These are phyloP conservation scores for cucumber (Cucumis sativus) DNA, from an alignment of 306 rosid species.

Conservation along the genomic window Cucumber_9930_V3 NC_026661.2:17251501-17252000, in stretches of 20 bases:
- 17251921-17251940: conserved; percentile 81
- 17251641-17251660: conserved; percentile 69
- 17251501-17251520: conserved; percentile 63
- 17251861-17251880: conserved; percentile 42
- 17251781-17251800: conserved; percentile 81
- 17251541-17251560: conserved; percentile 81
- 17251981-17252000: conserved; percentile 63
- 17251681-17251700: conserved; percentile 82
- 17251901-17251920: conserved; percentile 81
- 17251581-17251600: conserved; percentile 80
- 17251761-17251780: conserved; percentile 70
- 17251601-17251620: conserved; percentile 82
- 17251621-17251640: conserved; percentile 78
- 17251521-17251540: conserved; percentile 83
- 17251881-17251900: conserved; percentile 67
- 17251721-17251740: conserved; percentile 54
- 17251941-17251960: conserved; percentile 68
- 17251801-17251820: conserved; percentile 56
- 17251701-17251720: conserved; percentile 74
- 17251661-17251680: conserved; percentile 94
- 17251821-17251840: conserved; percentile 53
- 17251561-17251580: conserved; percentile 83
- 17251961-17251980: conserved; percentile 49
- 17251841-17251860: conserved; percentile 46
- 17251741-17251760: conserved; percentile 84